phyloP scores from a whole-genome alignment of 2,329 filamentous ascomycete species.

The Botrytis hyacinthi region DNA sequence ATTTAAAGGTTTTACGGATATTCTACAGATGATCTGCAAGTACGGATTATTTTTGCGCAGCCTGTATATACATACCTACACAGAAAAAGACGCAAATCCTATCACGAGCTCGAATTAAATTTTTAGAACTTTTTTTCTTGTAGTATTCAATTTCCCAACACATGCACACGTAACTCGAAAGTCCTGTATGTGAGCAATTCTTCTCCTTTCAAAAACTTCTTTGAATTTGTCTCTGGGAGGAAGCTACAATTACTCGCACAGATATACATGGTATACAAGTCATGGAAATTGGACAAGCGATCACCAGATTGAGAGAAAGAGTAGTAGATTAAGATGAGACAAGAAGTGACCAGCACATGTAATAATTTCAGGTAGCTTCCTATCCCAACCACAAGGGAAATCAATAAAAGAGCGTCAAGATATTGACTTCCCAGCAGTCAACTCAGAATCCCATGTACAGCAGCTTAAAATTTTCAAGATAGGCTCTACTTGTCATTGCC shows the following conservation, averaged over 20 bases:
- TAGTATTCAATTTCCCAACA: neutral
- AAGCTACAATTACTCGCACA: fast-evolving
- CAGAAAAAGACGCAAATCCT: neutral
- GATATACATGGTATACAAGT: neutral
- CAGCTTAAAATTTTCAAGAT: neutral
- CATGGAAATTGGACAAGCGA: neutral
- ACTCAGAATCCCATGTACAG: neutral
- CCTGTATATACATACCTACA: no score
- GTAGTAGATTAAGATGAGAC: neutral
- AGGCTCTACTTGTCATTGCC: neutral
- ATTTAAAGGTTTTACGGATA: no score
- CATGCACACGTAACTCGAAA: neutral
- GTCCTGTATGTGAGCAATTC: neutral
- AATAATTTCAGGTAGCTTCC: neutral
- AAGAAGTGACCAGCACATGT: neutral
- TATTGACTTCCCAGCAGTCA: neutral
- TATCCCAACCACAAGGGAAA: fast-evolving
- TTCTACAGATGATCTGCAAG: no score
- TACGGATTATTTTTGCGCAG: no score
- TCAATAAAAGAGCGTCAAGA: neutral
- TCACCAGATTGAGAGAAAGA: neutral
- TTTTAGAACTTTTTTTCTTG: neutral
- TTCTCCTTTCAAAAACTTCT: neutral
- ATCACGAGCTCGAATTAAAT: neutral
- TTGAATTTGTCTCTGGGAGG: neutral